phyloP scores from a whole-genome alignment of 805 yeast genomes.

The Wickerhamiella nectarea region DNA sequence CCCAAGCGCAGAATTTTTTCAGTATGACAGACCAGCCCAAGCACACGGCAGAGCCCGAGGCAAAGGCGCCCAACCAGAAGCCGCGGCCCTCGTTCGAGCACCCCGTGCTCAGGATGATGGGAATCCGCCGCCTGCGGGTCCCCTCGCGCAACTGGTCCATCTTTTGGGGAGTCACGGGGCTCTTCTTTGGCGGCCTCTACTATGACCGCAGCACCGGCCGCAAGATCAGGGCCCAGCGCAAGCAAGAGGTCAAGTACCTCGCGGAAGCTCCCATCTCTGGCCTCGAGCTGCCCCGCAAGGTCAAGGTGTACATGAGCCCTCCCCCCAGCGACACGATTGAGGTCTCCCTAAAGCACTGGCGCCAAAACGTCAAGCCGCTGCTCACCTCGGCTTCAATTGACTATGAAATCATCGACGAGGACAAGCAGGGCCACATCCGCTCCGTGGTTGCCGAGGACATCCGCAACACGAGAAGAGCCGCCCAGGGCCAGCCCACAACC shows the following conservation, averaged over 20 bases:
- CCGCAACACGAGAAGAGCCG: slow-evolving; percentile 44
- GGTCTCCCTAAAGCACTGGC: slow-evolving; percentile 56
- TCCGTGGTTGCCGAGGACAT: slow-evolving; percentile 68
- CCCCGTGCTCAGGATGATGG: slow-evolving; percentile 77
- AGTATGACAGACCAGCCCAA: background rate
- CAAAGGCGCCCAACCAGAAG: slow-evolving; percentile 3
- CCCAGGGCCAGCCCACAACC: slow-evolving; percentile 20
- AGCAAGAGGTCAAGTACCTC: slow-evolving; percentile 41
- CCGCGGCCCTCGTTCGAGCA: slow-evolving; percentile 25
- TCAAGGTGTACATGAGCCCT: slow-evolving; percentile 82
- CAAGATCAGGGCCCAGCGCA: slow-evolving; percentile 49
- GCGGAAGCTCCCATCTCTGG: slow-evolving; percentile 37
- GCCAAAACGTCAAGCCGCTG: slow-evolving; percentile 72
- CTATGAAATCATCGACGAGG: slow-evolving; percentile 54
- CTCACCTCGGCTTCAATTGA: slow-evolving; percentile 75
- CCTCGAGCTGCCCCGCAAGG: slow-evolving; percentile 51
- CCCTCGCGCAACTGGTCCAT: slow-evolving; percentile 92
- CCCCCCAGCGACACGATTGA: slow-evolving; percentile 88
- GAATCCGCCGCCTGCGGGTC: slow-evolving; percentile 58
- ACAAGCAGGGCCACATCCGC: slow-evolving; percentile 85
- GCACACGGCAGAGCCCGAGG: background rate
- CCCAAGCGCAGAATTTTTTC: too few species aligned
- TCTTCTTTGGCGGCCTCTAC: slow-evolving; percentile 56
- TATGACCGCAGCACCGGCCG: slow-evolving; percentile 70
- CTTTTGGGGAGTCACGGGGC: slow-evolving; percentile 60